These are phyloP conservation scores for Xylaria sp. DNA, from an alignment of 2,329 filamentous ascomycete species.

Conservation along the genomic window DNA sequence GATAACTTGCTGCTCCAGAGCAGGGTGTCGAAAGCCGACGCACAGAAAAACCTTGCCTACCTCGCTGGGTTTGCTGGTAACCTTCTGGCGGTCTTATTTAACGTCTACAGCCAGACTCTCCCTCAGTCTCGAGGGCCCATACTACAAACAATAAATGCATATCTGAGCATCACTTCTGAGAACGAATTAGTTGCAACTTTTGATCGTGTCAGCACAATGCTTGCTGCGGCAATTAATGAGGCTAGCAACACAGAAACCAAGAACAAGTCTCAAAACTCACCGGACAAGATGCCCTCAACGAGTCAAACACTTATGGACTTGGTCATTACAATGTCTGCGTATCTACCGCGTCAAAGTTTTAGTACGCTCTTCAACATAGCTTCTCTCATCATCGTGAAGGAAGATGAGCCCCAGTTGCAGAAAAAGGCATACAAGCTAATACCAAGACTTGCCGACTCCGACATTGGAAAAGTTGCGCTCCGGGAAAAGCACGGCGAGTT, in stretches of 20 bases:
- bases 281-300: constrained; percentile 86
- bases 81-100: constrained; percentile 95
- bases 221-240: constrained; percentile 77
- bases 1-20: constrained; percentile 82
- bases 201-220: constrained; percentile 83
- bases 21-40: constrained; percentile 78
- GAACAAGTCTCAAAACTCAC: constrained; percentile 63
- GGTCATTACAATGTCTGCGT: constrained; percentile 94
- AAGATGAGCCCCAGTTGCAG: constrained; percentile 89
- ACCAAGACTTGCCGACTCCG: constrained; percentile 85
- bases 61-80: constrained; percentile 85
- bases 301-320: constrained; percentile 96
- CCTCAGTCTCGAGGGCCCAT: constrained; percentile 92
- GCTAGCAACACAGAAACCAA: constrained; percentile 67
- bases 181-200: constrained; percentile 89
- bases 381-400: constrained; percentile 80
- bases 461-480: constrained; percentile 80
- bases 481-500: constrained; percentile 80
- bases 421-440: constrained; percentile 99
- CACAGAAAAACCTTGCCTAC: constrained; percentile 83
- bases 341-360: constrained; percentile 89
- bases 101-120: constrained; percentile 96
- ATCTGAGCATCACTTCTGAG: constrained; percentile 85
- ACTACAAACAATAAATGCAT: constrained; percentile 93
- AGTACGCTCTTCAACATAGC: constrained; percentile 87